A percentile compares a stretch with the other conserved stretches of the same genome.
Evolutionary conservation across 805 yeast genomes (phyloP).

Genomic region (Blastobotrys americana): DNA sequence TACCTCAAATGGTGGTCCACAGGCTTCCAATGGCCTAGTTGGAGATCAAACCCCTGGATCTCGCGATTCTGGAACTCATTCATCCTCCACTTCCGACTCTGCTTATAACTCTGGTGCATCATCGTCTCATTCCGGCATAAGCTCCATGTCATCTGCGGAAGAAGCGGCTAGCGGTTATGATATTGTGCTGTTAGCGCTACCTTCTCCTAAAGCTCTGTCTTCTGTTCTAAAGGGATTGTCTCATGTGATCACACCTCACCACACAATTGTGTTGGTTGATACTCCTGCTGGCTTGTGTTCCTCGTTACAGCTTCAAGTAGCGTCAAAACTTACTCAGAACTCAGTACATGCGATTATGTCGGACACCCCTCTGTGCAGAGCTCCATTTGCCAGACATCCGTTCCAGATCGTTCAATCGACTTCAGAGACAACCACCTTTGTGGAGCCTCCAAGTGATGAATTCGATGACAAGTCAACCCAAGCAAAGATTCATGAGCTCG

Average conservation of each 20-base stretch:
- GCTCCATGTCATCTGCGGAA: not conserved
- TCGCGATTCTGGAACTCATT: not conserved
- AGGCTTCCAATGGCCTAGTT: not conserved
- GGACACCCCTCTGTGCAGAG: constrained; percentile 11
- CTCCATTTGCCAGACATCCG: constrained; percentile 6
- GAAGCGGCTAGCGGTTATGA: constrained; percentile 4
- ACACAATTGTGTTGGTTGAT: constrained; percentile 18
- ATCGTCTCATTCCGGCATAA: not conserved
- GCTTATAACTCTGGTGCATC: constrained; percentile 5
- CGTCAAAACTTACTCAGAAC: constrained; percentile 15
- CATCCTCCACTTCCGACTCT: not conserved
- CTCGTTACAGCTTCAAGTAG: constrained; percentile 9
- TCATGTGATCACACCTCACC: constrained; percentile 13
- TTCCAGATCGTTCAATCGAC: constrained; percentile 2
- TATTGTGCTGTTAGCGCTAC: constrained; percentile 10
- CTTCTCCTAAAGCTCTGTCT: constrained; percentile 7
- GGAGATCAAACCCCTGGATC: too few species aligned
- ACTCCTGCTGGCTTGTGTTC: constrained; percentile 13
- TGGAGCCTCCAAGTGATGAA: not conserved
- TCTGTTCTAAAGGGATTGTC: constrained; percentile 9
- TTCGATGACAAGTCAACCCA: not conserved
- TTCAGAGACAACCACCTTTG: not conserved
- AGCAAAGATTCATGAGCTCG: constrained; percentile 9
- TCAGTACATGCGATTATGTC: constrained; percentile 14
- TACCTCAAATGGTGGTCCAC: not conserved